These are phyloP conservation scores for Trichoderma atrobrunneum DNA, from an alignment of 2,329 filamentous ascomycete genomes.

Conservation along the genomic window DNA sequence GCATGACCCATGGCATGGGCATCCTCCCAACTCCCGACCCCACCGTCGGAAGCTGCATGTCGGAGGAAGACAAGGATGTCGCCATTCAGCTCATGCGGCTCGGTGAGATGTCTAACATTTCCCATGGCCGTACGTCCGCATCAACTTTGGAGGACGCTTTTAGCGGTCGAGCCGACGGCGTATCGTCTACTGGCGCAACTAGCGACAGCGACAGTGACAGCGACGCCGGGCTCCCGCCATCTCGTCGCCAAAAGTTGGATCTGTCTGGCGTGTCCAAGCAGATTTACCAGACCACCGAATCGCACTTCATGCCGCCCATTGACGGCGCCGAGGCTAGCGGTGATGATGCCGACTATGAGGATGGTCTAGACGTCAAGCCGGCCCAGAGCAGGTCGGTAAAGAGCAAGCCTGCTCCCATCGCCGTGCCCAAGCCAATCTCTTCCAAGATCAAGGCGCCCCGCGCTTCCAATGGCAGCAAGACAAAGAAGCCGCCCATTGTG, in stretches of 20 bases:
- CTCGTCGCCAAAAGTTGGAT: constrained; percentile 58
- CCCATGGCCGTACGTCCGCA: constrained; percentile 86
- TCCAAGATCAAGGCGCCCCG: constrained; percentile 48
- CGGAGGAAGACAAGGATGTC: constrained; percentile 90
- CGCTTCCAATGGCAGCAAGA: constrained; percentile 39
- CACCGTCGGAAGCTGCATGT: constrained; percentile 96
- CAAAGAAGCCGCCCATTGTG: constrained; percentile 49
- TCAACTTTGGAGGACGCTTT: constrained; percentile 93
- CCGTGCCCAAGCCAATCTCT: constrained; percentile 30
- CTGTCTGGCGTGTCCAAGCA: constrained; percentile 42
- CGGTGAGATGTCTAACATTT: constrained; percentile 89
- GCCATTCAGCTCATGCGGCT: constrained; percentile 95
- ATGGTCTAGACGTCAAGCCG: constrained; percentile 42
- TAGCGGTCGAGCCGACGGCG: constrained; percentile 80
- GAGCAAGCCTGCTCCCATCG: constrained; percentile 36
- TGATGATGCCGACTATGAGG: constrained; percentile 36
- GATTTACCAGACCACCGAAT: constrained; percentile 52
- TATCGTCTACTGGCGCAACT: constrained; percentile 81
- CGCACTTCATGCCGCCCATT: constrained; percentile 51
- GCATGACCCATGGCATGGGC: constrained; percentile 40
- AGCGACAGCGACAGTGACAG: constrained; percentile 72
- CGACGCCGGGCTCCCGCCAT: constrained; percentile 57
- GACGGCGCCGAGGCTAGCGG: constrained; percentile 42
- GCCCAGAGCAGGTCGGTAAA: constrained; percentile 40
- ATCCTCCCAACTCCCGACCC: constrained; percentile 91